These are phyloP conservation scores for Chloromonas sp. DNA, from an alignment of 163 green algal species.

Conservation along the genomic window DNA sequence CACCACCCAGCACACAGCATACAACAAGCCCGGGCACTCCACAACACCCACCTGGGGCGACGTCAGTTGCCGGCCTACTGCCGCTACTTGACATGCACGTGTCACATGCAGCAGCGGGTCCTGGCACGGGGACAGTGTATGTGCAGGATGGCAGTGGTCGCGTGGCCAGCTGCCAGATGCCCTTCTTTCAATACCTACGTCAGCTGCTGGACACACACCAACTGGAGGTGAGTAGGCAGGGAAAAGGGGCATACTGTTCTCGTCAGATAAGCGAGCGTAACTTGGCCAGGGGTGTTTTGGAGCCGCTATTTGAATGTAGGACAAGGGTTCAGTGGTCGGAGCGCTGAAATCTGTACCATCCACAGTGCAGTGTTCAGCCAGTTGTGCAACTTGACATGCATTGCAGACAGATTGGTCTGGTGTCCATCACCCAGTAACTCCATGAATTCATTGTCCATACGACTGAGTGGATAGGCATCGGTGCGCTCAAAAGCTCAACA, in stretches of 20 bases:
- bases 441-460: background rate
- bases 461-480: too few relatives aligned
- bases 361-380: background rate
- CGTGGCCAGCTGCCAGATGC: background rate
- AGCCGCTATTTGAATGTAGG: too few relatives aligned
- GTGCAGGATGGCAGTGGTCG: background rate
- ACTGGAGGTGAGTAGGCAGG: background rate
- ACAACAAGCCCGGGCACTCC: background rate
- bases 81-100: background rate
- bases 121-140: background rate
- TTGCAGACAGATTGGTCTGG: slow-evolving; percentile 1
- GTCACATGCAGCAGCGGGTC: background rate
- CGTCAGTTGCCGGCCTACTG: slow-evolving; percentile 63
- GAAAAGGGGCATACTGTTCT: too few relatives aligned
- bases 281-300: too few relatives aligned
- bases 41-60: slow-evolving; percentile 58
- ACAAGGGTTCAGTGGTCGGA: too few relatives aligned
- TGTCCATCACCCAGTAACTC: background rate
- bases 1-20: background rate
- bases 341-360: too few relatives aligned
- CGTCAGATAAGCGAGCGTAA: too few relatives aligned
- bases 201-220: slow-evolving; percentile 18
- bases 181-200: slow-evolving; percentile 40
- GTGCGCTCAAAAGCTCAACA: too few relatives aligned
- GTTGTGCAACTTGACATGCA: background rate